phyloP scores from a whole-genome alignment of 2,329 filamentous ascomycete genomes.

The Helicocarpus griseus region DNA sequence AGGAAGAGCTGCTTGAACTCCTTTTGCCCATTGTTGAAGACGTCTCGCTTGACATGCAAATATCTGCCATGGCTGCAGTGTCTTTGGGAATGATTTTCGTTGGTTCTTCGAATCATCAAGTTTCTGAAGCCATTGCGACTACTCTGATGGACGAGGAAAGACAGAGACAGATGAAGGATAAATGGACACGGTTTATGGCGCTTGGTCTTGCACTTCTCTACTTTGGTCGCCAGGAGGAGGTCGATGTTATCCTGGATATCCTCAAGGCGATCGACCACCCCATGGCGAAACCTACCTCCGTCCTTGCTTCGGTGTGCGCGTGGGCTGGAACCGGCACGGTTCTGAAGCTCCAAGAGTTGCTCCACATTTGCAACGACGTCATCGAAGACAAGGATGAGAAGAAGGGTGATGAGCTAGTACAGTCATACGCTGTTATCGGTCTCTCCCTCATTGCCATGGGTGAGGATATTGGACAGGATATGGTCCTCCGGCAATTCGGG shows the following conservation, averaged over 20 bases:
- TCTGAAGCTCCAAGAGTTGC: slow-evolving; percentile 89
- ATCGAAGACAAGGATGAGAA: slow-evolving; percentile 91
- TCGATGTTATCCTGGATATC: slow-evolving; percentile 95
- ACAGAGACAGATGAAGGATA: slow-evolving; percentile 83
- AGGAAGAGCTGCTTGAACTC: slow-evolving; percentile 74
- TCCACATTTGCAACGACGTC: slow-evolving; percentile 97
- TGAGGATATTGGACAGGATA: slow-evolving; percentile 95
- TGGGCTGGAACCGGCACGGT: slow-evolving; percentile 97
- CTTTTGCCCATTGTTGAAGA: slow-evolving; percentile 83
- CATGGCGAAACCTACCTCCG: slow-evolving; percentile 90
- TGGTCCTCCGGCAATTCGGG: slow-evolving; percentile 94
- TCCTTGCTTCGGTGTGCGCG: slow-evolving; percentile 90
- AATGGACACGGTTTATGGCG: slow-evolving; percentile 95
- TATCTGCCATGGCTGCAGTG: slow-evolving; percentile 90
- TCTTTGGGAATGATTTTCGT: slow-evolving; percentile 86
- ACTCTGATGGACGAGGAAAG: slow-evolving; percentile 91
- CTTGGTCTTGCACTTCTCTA: slow-evolving; percentile 87
- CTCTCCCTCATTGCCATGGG: slow-evolving; percentile 95
- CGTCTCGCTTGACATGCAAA: slow-evolving; percentile 79
- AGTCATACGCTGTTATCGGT: slow-evolving; percentile 91
- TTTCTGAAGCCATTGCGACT: slow-evolving; percentile 84
- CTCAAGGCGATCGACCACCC: slow-evolving; percentile 95
- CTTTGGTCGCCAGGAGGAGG: slow-evolving; percentile 95
- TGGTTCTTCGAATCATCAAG: slow-evolving; percentile 80
- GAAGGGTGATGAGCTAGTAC: slow-evolving; percentile 88